Conservation (phyloP, 768 basidiomycete genomes). For the Gyrodon lividus region DNA sequence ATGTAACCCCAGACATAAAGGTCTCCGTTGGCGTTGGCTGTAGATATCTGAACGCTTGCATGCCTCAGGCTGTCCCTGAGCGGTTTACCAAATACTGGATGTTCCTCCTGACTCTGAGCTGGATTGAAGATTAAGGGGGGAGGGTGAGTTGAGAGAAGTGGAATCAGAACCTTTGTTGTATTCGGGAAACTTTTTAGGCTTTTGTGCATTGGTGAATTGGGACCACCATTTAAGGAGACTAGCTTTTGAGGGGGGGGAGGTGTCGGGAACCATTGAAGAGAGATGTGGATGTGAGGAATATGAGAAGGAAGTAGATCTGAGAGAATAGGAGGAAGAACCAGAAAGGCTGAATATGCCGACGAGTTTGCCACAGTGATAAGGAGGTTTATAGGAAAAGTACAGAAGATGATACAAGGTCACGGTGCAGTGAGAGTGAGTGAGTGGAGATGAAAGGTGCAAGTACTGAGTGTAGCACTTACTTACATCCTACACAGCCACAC, state of each 20-base stretch:
- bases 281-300: too few species aligned
- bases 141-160: not conserved
- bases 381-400: not conserved
- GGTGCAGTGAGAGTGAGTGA: too few species aligned
- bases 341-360: constrained; percentile 1
- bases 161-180: constrained; percentile 39
- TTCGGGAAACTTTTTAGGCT: constrained; percentile 55
- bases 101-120: constrained; percentile 35
- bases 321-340: not conserved
- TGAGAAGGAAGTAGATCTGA: not conserved
- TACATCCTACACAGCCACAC: not conserved
- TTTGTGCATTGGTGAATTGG: constrained; percentile 66
- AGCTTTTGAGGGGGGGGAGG: constrained; percentile 46
- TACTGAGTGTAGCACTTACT: not conserved
- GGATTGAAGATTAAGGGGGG: constrained; percentile 3
- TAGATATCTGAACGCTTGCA: constrained; percentile 93
- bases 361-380: constrained; percentile 17
- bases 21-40: constrained; percentile 77
- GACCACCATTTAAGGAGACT: constrained; percentile 82
- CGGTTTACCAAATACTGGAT: constrained; percentile 80
- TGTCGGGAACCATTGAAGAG: constrained; percentile 30
- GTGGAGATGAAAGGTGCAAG: not conserved
- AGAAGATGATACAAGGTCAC: not conserved
- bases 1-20: constrained; percentile 93
- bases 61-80: constrained; percentile 80